phyloP scores from a whole-genome alignment of 1,139 yeast species.

The Suhomyces atakaporum region DNA sequence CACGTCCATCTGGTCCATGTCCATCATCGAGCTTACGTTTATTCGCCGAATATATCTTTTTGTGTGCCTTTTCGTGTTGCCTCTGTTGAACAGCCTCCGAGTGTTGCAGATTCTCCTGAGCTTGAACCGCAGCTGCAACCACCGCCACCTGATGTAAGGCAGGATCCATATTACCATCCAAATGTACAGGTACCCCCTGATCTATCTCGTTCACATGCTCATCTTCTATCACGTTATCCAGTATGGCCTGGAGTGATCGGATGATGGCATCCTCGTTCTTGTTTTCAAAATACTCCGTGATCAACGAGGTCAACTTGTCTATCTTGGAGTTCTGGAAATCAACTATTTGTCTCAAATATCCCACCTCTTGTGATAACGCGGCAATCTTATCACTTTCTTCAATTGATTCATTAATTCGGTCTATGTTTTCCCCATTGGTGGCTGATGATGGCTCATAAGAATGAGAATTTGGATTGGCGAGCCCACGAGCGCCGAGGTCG shows the following conservation, averaged over 20 bases:
- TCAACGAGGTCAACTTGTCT: conserved; percentile 39
- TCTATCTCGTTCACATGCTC: conserved; percentile 18
- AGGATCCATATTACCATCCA: conserved; percentile 42
- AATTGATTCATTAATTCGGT: conserved; percentile 19
- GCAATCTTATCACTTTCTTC: conserved; percentile 25
- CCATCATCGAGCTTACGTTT: conserved; percentile 17
- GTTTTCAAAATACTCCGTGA: conserved; percentile 36
- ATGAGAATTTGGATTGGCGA: conserved; percentile 3
- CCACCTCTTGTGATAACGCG: conserved; percentile 34
- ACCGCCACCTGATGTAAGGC: conserved; percentile 43
- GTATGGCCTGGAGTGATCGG: conserved; percentile 29
- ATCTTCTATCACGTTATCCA: conserved; percentile 25
- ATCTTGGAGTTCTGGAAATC: conserved; percentile 43
- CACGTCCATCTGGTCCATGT: conserved; percentile 11
- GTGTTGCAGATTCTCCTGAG: conserved; percentile 18
- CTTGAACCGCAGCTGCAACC: conserved; percentile 38
- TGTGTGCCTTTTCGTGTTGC: conserved; percentile 10
- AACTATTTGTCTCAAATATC: conserved; percentile 38
- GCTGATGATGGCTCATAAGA: conserved; percentile 4
- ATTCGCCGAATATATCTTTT: conserved; percentile 11
- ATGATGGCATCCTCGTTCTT: conserved; percentile 36
- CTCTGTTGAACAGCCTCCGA: conserved; percentile 10
- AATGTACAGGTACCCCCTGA: conserved; percentile 22
- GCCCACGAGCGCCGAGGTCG: conserved; percentile 3
- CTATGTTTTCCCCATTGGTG: conserved; percentile 13